Base-by-base conservation (phyloP, 306 rosid genomes). In the Malus sylvestris region DNA sequence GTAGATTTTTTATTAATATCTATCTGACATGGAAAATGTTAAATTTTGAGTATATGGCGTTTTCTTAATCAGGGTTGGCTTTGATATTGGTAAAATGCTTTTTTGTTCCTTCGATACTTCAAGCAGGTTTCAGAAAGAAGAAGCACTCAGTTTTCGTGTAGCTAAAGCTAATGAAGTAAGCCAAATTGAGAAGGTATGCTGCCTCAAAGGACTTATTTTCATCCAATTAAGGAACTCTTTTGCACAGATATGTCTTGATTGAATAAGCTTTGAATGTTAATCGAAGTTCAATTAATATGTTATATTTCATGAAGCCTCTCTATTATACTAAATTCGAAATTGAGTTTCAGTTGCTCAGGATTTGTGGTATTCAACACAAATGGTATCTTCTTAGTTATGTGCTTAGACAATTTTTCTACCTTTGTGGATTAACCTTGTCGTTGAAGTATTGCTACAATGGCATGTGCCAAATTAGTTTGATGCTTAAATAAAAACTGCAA, bases 51-150 rank as follows among this genome's bases (percentile, higher is more conserved):
- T 18, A 23, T 60, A 15, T 51, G 51, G 35, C 40, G 15, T 66
- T 75, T 49, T 3, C 45, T 51, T 46, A 8, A 15, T 44, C n/a
- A 20, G 30, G 22, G 22, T 45, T 44, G 25, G 9, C 61, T 63
- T 52, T 53, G 18, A 15, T 57, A 45, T 23, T 18, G 38, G 14
- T 65, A 27, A 53, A 30, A 59, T 3, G 8, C 23, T 71, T 72
- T 66, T 79, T 51, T 10, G 42, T 65, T 52, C 69, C 11, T 77
- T 68, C 45, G 10, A 38, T 51, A 51, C 60, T 45, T 70, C 20
- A 61, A 77, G 72, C 87, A 94, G 97, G 86, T 73, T 46, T 84
- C 97, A 94, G 79, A 91, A 90, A 79, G 97, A 94, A 82, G 98
- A 90, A 82, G 98, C 94, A 77, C 90, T 94, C 71, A 69, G 77